Evolutionary conservation across 1,284 basidiomycete genomes (phyloP).

Genomic region (Fomitiporia mediterranea): DNA sequence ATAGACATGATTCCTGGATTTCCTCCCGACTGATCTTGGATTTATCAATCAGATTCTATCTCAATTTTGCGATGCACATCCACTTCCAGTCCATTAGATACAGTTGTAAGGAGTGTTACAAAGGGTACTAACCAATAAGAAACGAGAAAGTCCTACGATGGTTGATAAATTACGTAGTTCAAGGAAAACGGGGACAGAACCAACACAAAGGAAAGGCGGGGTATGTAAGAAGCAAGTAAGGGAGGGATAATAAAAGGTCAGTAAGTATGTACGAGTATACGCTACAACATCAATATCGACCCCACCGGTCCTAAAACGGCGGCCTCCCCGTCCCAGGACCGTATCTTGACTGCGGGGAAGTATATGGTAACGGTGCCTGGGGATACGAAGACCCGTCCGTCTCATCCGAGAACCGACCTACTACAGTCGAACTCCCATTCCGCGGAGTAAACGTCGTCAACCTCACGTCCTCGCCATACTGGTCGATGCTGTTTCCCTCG

Average conservation of each 20-base stretch:
- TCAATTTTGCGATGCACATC: too few relatives aligned
- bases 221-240: too few relatives aligned
- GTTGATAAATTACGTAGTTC: too few relatives aligned
- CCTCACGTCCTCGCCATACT: conserved; percentile 7
- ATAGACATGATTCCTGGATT: not conserved
- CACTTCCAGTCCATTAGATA: too few relatives aligned
- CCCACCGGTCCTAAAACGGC: not conserved
- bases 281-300: not conserved
- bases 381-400: not conserved
- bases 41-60: too few relatives aligned
- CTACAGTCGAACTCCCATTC: not conserved
- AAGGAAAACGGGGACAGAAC: too few relatives aligned
- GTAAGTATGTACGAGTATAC: too few relatives aligned
- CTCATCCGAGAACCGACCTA: not conserved
- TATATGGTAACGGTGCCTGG: not conserved
- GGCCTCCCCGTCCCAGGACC: not conserved
- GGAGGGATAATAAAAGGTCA: too few relatives aligned
- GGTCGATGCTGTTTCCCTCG: not conserved
- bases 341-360: not conserved
- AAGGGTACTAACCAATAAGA: too few relatives aligned
- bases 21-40: not conserved
- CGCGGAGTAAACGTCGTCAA: conserved; percentile 10
- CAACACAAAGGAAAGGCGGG: too few relatives aligned
- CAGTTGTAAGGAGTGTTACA: too few relatives aligned
- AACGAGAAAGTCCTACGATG: too few relatives aligned